Base-by-base conservation (phyloP, 2,329 filamentous ascomycete genomes). In the Podosphaera xanthii region DNA sequence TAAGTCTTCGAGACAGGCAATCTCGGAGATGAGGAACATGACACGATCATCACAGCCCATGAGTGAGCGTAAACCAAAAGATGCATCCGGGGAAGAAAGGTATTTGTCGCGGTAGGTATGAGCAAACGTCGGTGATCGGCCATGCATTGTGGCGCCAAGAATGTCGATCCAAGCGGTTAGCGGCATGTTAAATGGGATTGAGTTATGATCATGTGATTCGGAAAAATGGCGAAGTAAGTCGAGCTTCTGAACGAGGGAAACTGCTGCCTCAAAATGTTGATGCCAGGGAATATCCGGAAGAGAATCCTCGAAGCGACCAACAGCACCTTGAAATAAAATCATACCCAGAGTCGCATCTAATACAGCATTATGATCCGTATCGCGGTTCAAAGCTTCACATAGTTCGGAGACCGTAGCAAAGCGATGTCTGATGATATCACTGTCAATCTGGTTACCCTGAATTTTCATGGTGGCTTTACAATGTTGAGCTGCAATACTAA, bases 21-120 rank as follows among this genome's bases (percentile, higher is more conserved):
- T 95, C 73, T 98, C 92, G 1, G 89, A 94, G 70, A 98, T 94
- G 66, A 97, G 77, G 71, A 95, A 97, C 89, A 98, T 96, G 72
- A 97, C 86, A 31, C 83, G 82, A 72, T 98, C 92, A 63, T 97
- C 91, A 71, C 92, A 97, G 65, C 92, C 92, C 90, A 97, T 97
- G 58, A 97, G 79, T 74, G 94, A 89, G 58, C 85, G 83, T 44
- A 98, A 78, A 9, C 92, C 92, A 12, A 83, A 75, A 59, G 76
- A 79, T 31, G 76, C 65, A 70, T 79, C 79, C 63, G 73, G 71
- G 8, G 87, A 86, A 10, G 30, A 10, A 58, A 95, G 79, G 70
- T 95, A 87, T 77, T 96, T 94, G 70, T 92, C 84, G 57, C 92
- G 84, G 73, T 97, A 98, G n/a, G 86, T 87, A 73, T 96, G 87